Conservation (phyloP, 805 yeast genomes). For the Metschnikowia rubicola region DNA sequence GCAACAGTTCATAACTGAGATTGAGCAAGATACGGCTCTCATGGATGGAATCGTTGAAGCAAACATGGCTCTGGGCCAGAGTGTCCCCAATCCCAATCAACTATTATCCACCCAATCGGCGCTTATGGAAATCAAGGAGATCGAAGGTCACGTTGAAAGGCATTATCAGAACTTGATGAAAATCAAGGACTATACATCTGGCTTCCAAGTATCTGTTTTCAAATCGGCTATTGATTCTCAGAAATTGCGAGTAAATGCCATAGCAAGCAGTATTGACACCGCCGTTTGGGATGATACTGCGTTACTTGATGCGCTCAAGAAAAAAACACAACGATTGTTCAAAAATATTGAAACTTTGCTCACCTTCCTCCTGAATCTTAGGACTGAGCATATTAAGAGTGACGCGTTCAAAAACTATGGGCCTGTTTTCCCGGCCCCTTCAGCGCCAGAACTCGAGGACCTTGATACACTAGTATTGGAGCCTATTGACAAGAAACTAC, state of each 20-base stretch:
- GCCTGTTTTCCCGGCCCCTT: too few relatives aligned
- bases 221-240: neutral
- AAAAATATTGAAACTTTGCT: neutral
- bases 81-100: too few relatives aligned
- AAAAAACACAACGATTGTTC: neutral
- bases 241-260: neutral
- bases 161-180: neutral
- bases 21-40: neutral
- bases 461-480: neutral
- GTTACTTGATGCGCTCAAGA: too few relatives aligned
- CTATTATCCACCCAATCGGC: too few relatives aligned
- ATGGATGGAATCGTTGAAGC: neutral
- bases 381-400: too few relatives aligned
- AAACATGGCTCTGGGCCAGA: neutral
- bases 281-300: too few relatives aligned
- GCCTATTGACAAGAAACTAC: neutral
- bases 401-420: too few relatives aligned
- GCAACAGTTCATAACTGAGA: neutral
- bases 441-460: too few relatives aligned
- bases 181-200: neutral
- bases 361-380: neutral
- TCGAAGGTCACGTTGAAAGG: neutral
- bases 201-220: neutral
- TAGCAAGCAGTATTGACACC: neutral
- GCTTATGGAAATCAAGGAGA: neutral